Percentiles rank a stretch among this genome's conserved stretches.
phyloP scores from a whole-genome alignment of 768 basidiomycete genomes.

The Russula emetica region DNA sequence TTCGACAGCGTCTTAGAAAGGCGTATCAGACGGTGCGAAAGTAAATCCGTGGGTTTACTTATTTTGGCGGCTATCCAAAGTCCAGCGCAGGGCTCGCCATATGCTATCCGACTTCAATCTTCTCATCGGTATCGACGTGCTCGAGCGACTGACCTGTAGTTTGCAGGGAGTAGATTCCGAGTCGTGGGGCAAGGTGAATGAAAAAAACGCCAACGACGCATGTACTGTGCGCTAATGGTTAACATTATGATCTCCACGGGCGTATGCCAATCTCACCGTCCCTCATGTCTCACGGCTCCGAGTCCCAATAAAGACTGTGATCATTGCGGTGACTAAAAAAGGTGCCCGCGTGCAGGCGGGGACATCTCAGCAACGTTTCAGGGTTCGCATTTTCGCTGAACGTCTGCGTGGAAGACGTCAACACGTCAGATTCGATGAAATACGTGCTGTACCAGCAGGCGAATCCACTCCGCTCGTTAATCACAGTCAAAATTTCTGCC shows the following conservation, averaged over 20 bases:
- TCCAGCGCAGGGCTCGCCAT: no score
- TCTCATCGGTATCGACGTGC: not conserved
- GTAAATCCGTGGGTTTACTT: not conserved
- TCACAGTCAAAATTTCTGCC: not conserved
- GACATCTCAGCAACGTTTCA: slow-evolving; percentile 3
- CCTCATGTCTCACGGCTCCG: not conserved
- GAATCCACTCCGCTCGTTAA: not conserved
- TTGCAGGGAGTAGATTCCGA: no score
- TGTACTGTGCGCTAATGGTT: no score
- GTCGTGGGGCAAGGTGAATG: no score
- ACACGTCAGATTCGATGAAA: not conserved
- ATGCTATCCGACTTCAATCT: not conserved
- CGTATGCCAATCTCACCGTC: not conserved
- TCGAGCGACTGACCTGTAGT: not conserved
- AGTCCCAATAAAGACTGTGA: not conserved
- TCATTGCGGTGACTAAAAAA: not conserved
- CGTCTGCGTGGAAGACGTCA: slow-evolving; percentile 6
- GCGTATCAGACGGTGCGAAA: not conserved
- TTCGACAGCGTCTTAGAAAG: no score
- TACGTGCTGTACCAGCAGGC: not conserved
- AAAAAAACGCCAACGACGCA: not conserved
- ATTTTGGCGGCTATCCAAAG: not conserved
- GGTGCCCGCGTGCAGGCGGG: not conserved
- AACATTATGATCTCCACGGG: not conserved
- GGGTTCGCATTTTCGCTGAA: slow-evolving; percentile 4